Conservation (phyloP, 148 eudicot species). For the Fallopia convolvulus region DNA sequence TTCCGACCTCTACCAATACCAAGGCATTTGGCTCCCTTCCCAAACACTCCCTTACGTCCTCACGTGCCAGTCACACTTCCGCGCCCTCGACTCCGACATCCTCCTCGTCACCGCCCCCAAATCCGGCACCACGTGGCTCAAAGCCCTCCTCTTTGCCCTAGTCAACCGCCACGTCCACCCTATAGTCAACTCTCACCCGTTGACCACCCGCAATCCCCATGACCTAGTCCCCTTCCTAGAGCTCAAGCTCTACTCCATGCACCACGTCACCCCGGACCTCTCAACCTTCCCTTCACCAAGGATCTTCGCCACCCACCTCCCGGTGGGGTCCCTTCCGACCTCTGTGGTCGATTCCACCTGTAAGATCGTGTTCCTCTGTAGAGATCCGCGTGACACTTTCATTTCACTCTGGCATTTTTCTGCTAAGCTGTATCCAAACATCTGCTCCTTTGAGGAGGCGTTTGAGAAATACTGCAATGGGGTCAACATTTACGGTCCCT, state of each 20-base stretch:
- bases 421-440: background rate
- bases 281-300: too few species aligned
- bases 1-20: background rate
- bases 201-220: constrained; percentile 18
- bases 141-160: constrained; percentile 9
- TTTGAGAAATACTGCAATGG: constrained; percentile 18
- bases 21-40: constrained; percentile 4
- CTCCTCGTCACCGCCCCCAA: constrained; percentile 10
- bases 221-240: constrained; percentile 16
- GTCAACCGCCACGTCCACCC: background rate
- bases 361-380: constrained; percentile 17
- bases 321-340: background rate
- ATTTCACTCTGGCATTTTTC: constrained; percentile 16
- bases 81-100: constrained; percentile 11
- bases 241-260: background rate
- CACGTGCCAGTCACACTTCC: constrained; percentile 12
- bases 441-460: constrained; percentile 15
- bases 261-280: too few species aligned
- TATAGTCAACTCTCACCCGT: background rate
- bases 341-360: background rate
- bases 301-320: constrained; percentile 14
- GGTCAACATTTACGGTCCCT: constrained; percentile 7
- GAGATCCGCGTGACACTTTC: constrained; percentile 19
- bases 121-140: constrained; percentile 23
- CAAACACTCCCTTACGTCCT: background rate